These are phyloP conservation scores for Dendryphion nanum DNA, from an alignment of 2,329 filamentous ascomycete genomes.

Conservation along the genomic window DNA sequence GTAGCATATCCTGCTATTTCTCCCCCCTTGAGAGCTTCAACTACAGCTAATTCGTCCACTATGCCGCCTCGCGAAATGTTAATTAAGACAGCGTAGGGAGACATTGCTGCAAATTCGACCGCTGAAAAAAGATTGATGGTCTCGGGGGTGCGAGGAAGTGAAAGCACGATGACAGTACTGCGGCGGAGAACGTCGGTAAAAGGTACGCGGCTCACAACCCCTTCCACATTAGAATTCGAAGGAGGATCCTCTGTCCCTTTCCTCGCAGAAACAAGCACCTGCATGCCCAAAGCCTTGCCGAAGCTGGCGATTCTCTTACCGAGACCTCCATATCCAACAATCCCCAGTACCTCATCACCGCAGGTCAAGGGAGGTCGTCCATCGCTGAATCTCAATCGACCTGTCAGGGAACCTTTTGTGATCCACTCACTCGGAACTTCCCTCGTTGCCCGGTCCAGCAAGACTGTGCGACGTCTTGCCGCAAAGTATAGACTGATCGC, in stretches of 20 bases:
- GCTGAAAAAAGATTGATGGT: conserved; percentile 34
- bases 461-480: conserved; percentile 42
- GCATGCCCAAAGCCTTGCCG: conserved; percentile 49
- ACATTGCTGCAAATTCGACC: conserved; percentile 47
- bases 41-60: conserved; percentile 51
- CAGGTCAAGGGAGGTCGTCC: conserved; percentile 45
- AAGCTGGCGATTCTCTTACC: conserved; percentile 48
- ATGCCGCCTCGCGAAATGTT: conserved; percentile 54
- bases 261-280: conserved; percentile 49
- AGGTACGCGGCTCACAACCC: conserved; percentile 25
- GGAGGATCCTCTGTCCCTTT: conserved; percentile 10
- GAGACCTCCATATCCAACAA: conserved; percentile 52
- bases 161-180: conserved; percentile 40
- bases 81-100: conserved; percentile 45
- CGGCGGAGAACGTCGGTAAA: conserved; percentile 38
- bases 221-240: not conserved
- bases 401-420: conserved; percentile 34
- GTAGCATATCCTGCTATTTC: conserved; percentile 51
- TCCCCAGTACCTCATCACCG: conserved; percentile 49
- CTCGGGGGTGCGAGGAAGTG: conserved; percentile 30
- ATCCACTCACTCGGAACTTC: conserved; percentile 42
- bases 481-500: conserved; percentile 52
- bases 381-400: conserved; percentile 31
- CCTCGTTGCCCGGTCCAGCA: conserved; percentile 24
- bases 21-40: conserved; percentile 44